A percentile compares a stretch with the other conserved stretches of the same genome.
Evolutionary conservation across 371 early-diverging fungal species (phyloP).

Genomic region (Lichtheimia ramosa): DNA sequence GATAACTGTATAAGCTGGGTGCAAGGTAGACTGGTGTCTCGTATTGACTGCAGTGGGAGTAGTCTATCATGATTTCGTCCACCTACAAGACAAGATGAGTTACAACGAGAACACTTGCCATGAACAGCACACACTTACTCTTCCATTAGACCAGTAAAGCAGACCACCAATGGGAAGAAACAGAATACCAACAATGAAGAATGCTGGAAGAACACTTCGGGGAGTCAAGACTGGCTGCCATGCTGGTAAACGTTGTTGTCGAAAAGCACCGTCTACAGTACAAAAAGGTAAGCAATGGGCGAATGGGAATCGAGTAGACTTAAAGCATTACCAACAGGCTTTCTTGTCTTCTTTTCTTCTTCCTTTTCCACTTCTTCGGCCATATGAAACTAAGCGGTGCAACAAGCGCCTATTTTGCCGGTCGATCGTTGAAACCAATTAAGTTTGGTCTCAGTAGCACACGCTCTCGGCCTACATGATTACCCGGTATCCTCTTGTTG

Average conservation of each 20-base stretch:
- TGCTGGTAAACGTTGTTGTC: conserved; percentile 95
- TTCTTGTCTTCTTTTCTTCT: conserved; percentile 28
- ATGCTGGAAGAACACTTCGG: conserved; percentile 87
- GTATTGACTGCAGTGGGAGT: conserved; percentile 76
- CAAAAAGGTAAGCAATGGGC: not conserved
- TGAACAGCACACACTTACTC: conserved; percentile 42
- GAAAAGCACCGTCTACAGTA: conserved; percentile 87
- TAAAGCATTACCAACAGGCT: conserved; percentile 21
- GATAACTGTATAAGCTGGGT: conserved; percentile 18
- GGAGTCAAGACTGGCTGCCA: conserved; percentile 98
- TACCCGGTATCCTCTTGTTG: too few relatives aligned
- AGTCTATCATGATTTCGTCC: conserved; percentile 86
- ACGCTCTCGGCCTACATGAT: too few relatives aligned
- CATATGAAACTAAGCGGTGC: conserved; percentile 1
- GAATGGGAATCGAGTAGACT: not conserved
- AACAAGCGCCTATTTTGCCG: too few relatives aligned
- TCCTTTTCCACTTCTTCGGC: conserved; percentile 9
- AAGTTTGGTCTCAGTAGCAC: too few relatives aligned
- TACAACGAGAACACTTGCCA: not conserved
- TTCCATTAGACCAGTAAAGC: conserved; percentile 71
- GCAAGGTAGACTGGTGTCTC: conserved; percentile 34
- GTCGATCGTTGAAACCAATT: too few relatives aligned
- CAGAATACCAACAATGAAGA: conserved; percentile 87
- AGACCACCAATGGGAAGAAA: conserved; percentile 92
- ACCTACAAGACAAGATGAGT: conserved; percentile 40